Evolutionary conservation across 208 protist genomes (phyloP).

Genomic region (Crithidia acanthocephali): DNA sequence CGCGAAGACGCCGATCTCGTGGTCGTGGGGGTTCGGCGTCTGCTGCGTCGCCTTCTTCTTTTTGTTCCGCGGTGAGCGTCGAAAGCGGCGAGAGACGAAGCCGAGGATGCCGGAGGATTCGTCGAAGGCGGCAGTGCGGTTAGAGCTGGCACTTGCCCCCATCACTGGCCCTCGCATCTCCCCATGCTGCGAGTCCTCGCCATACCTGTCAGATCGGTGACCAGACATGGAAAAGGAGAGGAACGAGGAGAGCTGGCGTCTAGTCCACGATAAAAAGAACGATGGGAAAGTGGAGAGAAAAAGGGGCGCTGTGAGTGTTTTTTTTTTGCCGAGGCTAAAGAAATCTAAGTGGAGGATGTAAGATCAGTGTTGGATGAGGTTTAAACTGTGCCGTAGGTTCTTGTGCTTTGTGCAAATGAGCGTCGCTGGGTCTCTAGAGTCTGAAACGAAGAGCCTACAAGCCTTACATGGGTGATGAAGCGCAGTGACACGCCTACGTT

Average conservation of each 20-base stretch:
- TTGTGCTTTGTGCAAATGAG: too few species aligned
- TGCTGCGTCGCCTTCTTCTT: neutral
- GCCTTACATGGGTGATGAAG: too few species aligned
- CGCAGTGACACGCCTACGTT: too few species aligned
- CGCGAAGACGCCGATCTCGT: neutral
- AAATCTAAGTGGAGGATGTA: too few species aligned
- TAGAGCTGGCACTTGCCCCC: constrained; percentile 20
- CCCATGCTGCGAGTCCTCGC: neutral
- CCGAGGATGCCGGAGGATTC: constrained; percentile 23
- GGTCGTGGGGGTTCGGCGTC: neutral
- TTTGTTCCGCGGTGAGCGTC: neutral
- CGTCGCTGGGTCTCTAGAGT: too few species aligned
- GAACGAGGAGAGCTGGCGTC: neutral
- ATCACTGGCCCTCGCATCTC: constrained; percentile 11
- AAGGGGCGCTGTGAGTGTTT: too few species aligned
- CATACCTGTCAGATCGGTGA: neutral
- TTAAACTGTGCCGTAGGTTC: too few species aligned
- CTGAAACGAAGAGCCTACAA: too few species aligned
- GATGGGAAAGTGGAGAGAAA: too few species aligned
- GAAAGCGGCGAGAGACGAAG: constrained; percentile 14
- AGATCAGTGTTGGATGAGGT: too few species aligned
- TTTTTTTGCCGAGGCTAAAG: too few species aligned
- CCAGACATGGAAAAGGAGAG: neutral
- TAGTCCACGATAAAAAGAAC: too few species aligned
- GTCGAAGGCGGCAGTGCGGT: constrained; percentile 20